Base-by-base conservation (phyloP, 345 rosid genomes). In the Arabidopsis suecica region DNA sequence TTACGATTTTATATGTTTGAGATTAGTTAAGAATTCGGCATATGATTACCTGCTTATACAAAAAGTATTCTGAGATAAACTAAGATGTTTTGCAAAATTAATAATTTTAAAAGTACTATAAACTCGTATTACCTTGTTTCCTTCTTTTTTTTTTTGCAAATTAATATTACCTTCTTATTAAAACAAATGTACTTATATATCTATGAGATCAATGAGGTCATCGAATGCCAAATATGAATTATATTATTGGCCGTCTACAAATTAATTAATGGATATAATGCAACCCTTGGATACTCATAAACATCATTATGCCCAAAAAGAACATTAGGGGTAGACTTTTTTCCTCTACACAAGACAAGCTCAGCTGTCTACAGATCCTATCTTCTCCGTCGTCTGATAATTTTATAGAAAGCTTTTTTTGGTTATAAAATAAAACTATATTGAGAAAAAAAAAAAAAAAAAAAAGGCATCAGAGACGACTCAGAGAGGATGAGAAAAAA, bases 231-330 rank as follows among this genome's bases (percentile, higher is more conserved):
- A 38, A 57, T 57, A 74, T 37, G 30, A 67, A 30, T 34, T 20
- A 38, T 25, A 3, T 2, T 8, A 12, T 48, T 13, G 67, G 73
- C 73, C 53, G 68, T 51, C 79, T 41, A 16, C 10, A 33, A 51
- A 66, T 47, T 34, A 62, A 36, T 38, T 61, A 48, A 38, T 56
- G 16, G n/a, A 54, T 36, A 47, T 7, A 56, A 14, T 40, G 62
- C 72, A 71, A 71, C 66, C 61, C 30, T 71, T 71, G 72, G 68
- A 71, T 77, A 49, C 77, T 71, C 76, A 58, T 48, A 65, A 77
- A 70, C 76, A 77, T 71, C 66, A 70, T 70, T 62, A 34, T 45
- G 49, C 71, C 53, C 37, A 70, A 70, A 62, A 45, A 48, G 33
- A 71, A 77, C 61, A 64, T 64, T 56, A 64, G 22, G 32, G 40